A percentile compares a stretch with the other conserved stretches of the same genome.
phyloP scores from a whole-genome alignment of 108 stramenopile genomes.

The Stephanodiscus minutulus region DNA sequence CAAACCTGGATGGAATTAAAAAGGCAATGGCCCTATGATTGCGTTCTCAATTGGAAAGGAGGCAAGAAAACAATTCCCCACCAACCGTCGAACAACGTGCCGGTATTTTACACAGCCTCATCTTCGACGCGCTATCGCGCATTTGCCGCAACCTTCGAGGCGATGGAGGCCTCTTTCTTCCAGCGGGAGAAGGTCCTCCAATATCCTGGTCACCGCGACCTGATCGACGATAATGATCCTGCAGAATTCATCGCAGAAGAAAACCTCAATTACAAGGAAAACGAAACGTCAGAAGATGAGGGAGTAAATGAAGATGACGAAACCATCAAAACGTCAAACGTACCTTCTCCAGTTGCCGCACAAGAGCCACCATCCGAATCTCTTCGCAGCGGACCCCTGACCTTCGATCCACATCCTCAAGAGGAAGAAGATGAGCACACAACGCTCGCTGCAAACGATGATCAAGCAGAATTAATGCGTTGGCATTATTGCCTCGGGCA shows the following conservation, averaged over 20 bases:
- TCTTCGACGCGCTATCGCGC: background rate
- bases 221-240: no score
- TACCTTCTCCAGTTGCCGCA: background rate
- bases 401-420: background rate
- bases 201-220: no score
- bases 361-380: background rate
- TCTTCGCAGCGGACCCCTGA: background rate
- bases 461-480: slow-evolving; percentile 17
- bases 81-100: background rate
- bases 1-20: background rate
- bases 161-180: no score
- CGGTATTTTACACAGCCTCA: background rate
- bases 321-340: background rate
- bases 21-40: background rate
- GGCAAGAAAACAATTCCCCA: background rate
- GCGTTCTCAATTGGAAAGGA: background rate
- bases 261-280: background rate
- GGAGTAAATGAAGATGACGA: background rate
- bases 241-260: background rate
- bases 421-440: background rate
- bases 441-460: background rate
- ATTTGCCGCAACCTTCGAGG: background rate
- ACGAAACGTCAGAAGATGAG: background rate
- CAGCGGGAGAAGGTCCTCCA: no score
- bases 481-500: slow-evolving; percentile 37